These are phyloP conservation scores for Debaryomycetaceae sp. DNA, from an alignment of 1,139 yeast species.

Conservation along the genomic window DNA sequence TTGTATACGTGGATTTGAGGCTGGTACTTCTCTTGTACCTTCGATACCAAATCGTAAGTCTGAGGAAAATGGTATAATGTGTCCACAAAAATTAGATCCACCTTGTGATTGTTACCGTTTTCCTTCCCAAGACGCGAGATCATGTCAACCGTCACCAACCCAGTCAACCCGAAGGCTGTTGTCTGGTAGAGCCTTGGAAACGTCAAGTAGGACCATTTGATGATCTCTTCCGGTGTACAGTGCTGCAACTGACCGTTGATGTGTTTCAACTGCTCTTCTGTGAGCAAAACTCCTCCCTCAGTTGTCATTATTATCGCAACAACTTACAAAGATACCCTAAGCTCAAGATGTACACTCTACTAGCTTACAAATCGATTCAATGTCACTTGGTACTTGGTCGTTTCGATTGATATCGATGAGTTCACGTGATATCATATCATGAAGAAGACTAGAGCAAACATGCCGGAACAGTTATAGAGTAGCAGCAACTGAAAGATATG, in stretches of 20 bases:
- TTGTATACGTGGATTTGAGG: constrained; percentile 59
- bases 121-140: constrained; percentile 48
- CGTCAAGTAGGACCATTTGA: constrained; percentile 78
- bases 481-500: no score
- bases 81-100: constrained; percentile 83
- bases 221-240: constrained; percentile 65
- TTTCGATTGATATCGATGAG: not conserved
- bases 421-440: not conserved
- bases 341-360: no score
- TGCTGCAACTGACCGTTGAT: constrained; percentile 59
- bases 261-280: constrained; percentile 52
- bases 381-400: not conserved
- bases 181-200: constrained; percentile 85
- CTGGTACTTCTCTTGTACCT: constrained; percentile 52
- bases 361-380: not conserved
- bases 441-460: not conserved
- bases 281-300: constrained; percentile 9
- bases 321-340: no score
- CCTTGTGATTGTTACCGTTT: constrained; percentile 31
- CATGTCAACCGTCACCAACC: constrained; percentile 84
- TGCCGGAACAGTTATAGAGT: not conserved
- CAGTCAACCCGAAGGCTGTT: constrained; percentile 93
- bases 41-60: constrained; percentile 71
- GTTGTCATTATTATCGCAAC: constrained; percentile 6
- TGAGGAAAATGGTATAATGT: constrained; percentile 93